Evolutionary conservation across 116 monocot genomes (phyloP).

Genomic region (Cymodocea nodosa): DNA sequence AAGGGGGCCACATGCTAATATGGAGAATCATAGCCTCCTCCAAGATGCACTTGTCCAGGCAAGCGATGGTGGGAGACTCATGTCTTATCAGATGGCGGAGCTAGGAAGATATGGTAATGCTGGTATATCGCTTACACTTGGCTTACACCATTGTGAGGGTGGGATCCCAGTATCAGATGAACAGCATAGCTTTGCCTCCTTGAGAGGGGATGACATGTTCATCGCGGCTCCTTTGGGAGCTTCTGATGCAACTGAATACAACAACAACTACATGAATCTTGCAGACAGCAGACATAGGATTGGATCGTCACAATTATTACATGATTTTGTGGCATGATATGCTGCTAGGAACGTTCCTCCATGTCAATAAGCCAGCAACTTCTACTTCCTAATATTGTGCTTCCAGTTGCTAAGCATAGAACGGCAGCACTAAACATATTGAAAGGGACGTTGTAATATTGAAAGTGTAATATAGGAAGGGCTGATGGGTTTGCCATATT

Average conservation of each 20-base stretch:
- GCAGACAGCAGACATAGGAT: conserved; percentile 7
- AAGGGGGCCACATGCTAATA: conserved; percentile 6
- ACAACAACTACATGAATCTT: conserved; percentile 8
- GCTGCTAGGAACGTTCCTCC: background rate
- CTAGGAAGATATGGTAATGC: conserved; percentile 26
- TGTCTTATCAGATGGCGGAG: conserved; percentile 49
- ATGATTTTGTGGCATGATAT: conserved; percentile 25
- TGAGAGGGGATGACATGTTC: conserved; percentile 35
- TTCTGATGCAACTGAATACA: conserved; percentile 5
- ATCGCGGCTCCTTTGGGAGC: conserved; percentile 1
- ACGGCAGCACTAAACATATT: conserved; percentile 8
- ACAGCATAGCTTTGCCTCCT: conserved; percentile 15
- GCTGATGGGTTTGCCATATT: conserved; percentile 6
- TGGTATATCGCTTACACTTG: conserved; percentile 59
- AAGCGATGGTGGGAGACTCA: conserved; percentile 22
- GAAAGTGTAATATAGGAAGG: conserved; percentile 17
- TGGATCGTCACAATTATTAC: conserved; percentile 17
- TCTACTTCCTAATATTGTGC: background rate
- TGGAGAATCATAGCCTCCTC: conserved; percentile 17
- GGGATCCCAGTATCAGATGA: conserved; percentile 15
- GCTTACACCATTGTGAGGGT: conserved; percentile 42
- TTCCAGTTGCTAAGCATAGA: conserved; percentile 10
- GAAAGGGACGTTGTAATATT: no score
- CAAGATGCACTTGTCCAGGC: conserved; percentile 23
- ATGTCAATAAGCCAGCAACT: background rate